Evolutionary conservation across 2,329 filamentous ascomycete genomes (phyloP), one percentile per base, ranked within the genome.

Genomic region (Boeremia lycopersici): DNA sequence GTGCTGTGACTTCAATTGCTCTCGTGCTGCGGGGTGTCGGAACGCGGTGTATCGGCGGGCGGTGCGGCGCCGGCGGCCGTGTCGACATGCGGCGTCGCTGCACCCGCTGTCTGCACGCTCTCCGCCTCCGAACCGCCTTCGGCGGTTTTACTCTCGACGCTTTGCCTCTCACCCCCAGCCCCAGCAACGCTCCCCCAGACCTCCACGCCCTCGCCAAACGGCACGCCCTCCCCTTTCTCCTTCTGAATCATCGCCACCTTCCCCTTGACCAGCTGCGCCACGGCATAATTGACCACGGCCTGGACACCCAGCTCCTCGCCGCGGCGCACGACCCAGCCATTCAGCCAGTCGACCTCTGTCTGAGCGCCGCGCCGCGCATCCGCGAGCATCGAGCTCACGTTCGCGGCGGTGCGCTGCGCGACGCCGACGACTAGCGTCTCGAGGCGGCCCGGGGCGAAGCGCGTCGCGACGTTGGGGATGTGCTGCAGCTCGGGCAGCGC

Each of bases 291-390:
- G 57, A 88, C 79, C 10, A 86, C 84, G 65, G 87, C 87, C 45
- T 84, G 79, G n/a, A 96, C 79, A 1, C 90, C 90, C 56, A 93
- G 67, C 70, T 90, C 84, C 64, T 84, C 82, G 0, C 89, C 95
- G 35, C 88, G 83, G 45, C 79, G 82, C 29, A 96, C 81, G 56
- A 99, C 89, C 77, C 93, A 99, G 0, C 93, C 93, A 71, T 96
- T 97, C 63, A 93, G 84, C 67, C 88, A 96, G 40, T 93, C 85
- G 35, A 97, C 84, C 66, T 96, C 91, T 0, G 90, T 91, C 53
- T 80, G 76, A 11, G 69, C 53, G 1, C 89, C 88, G 1, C 76
- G 72, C 10, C 84, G 77, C 11, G 93, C 78, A 65, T 88, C 85
- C 48, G 83, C 81, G 6, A 90, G 77, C 86, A 96, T 91, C 17